These are phyloP conservation scores for Bipolaris oryzae DNA, from an alignment of 2,329 filamentous ascomycete species.

Conservation along the genomic window DNA sequence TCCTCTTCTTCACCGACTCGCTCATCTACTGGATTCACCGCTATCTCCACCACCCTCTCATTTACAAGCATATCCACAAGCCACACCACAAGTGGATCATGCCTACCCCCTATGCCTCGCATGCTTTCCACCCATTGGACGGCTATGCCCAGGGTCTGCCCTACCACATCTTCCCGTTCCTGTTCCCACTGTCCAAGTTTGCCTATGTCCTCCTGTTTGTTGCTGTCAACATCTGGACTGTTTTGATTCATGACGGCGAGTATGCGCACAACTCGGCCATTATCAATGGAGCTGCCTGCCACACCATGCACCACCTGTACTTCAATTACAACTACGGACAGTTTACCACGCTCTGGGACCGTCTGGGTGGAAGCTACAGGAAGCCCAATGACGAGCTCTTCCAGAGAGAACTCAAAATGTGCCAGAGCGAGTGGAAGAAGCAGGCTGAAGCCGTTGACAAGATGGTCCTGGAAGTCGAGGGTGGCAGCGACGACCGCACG, in stretches of 20 bases:
- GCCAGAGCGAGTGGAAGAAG: constrained; percentile 75
- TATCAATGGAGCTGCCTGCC: constrained; percentile 93
- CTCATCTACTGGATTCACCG: constrained; percentile 93
- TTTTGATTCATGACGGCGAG: constrained; percentile 95
- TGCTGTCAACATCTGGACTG: constrained; percentile 96
- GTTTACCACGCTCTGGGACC: constrained; percentile 91
- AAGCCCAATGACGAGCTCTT: constrained; percentile 87
- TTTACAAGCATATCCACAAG: constrained; percentile 94
- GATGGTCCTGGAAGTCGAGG: constrained; percentile 76
- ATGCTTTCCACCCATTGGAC: constrained; percentile 94
- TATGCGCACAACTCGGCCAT: constrained; percentile 89
- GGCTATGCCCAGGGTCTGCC: constrained; percentile 87
- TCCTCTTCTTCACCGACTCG: constrained; percentile 86
- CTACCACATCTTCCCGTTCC: constrained; percentile 90
- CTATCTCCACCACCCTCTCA: constrained; percentile 74
- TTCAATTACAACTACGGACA: constrained; percentile 82
- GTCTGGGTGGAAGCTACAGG: constrained; percentile 83
- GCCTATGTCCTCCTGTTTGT: constrained; percentile 84
- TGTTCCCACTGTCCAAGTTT: constrained; percentile 91
- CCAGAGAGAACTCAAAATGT: constrained; percentile 84
- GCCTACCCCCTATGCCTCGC: constrained; percentile 89
- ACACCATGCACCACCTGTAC: constrained; percentile 86
- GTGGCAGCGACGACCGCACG: constrained; percentile 54
- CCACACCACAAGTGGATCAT: constrained; percentile 99
- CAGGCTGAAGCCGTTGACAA: constrained; percentile 78